Evolutionary conservation across 352 stramenopile species (phyloP), one percentile per base, ranked within the genome.

Genomic region (Phytophthora ohioensis): DNA sequence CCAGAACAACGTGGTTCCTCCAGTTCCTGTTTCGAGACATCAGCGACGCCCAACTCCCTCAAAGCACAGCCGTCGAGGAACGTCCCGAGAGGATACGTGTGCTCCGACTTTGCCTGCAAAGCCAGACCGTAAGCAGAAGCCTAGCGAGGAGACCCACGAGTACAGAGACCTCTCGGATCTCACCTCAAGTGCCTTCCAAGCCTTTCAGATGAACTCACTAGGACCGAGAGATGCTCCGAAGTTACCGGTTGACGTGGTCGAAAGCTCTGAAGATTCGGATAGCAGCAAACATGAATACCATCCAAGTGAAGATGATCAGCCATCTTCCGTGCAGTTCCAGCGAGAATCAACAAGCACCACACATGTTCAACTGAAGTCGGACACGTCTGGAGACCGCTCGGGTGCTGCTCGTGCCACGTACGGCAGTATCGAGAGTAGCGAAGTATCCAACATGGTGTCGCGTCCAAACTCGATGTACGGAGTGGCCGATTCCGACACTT

Each of bases 151-250:
- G 2, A 31, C 51, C 2, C 71, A 80, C 27, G 71, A 90, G 60
- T 88, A 91, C 46, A 72, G 71, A 34, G 76, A 93, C 47, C 62
- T 91, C 5, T 91, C 85, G 0, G 85, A 93, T 59, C 69, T 91
- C 35, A 82, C 85, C 1, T 85, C 80, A 1, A 91, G 78, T 32
- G 84, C 81, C 0, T 93, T 93, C 58, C 75, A 88, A 41, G 81
- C 79, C 11, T 87, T 84, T 39, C 83, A 93, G 47, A 81, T 80
- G 30, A 73, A 76, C 15, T 81, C 78, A 7, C 79, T 62, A 6
- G 65, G 27, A 39, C 65, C 53, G 0, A 66, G 45, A 53, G 55
- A 76, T 36, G 64, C n/a, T 62, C 70, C 32, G 10, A 84, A 66
- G 31, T 34, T 69, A 34, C 60, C 55, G 1, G 49, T 68, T 5